phyloP scores from a whole-genome alignment of 2,329 filamentous ascomycete species.

The Claviceps paspali region DNA sequence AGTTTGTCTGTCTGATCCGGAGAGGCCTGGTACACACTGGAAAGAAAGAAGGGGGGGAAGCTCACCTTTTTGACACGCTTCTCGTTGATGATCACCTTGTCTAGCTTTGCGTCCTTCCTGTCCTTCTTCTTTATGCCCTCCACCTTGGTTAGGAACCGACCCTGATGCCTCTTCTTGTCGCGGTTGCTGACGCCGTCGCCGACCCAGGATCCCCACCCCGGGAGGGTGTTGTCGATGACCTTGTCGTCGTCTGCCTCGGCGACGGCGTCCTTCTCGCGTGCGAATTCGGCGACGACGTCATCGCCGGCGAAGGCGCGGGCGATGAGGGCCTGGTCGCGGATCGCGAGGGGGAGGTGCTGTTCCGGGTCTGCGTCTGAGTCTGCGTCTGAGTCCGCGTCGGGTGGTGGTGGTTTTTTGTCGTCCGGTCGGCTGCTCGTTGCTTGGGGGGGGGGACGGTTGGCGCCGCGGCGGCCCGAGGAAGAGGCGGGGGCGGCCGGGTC shows the following conservation, averaged over 20 bases:
- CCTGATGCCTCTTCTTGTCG: conserved; percentile 47
- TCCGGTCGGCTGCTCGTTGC: too few relatives aligned
- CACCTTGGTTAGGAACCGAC: conserved; percentile 47
- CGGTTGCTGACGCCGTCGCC: conserved; percentile 66
- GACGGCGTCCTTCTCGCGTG: conserved; percentile 58
- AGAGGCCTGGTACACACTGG: too few relatives aligned
- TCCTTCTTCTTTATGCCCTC: conserved; percentile 63
- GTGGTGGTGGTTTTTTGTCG: too few relatives aligned
- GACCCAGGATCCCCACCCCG: conserved; percentile 88
- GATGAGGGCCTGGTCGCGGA: conserved; percentile 53
- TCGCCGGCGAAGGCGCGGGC: conserved; percentile 79
- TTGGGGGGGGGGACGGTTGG: too few relatives aligned
- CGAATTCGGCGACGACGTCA: conserved; percentile 69
- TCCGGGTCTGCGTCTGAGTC: conserved; percentile 34
- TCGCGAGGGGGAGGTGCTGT: conserved; percentile 38
- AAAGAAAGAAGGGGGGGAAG: background rate
- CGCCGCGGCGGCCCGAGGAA: conserved; percentile 8
- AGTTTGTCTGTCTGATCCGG: background rate
- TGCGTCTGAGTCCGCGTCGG: conserved; percentile 13
- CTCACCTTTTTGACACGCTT: conserved; percentile 73
- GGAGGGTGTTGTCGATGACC: conserved; percentile 67
- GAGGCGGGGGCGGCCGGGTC: background rate
- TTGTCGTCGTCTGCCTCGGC: conserved; percentile 70
- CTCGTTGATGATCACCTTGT: conserved; percentile 83
- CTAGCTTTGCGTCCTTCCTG: conserved; percentile 68